These are phyloP conservation scores for Stagonosporopsis cucurbitacearum DNA, from an alignment of 2,329 filamentous ascomycete species.

Conservation along the genomic window DNA sequence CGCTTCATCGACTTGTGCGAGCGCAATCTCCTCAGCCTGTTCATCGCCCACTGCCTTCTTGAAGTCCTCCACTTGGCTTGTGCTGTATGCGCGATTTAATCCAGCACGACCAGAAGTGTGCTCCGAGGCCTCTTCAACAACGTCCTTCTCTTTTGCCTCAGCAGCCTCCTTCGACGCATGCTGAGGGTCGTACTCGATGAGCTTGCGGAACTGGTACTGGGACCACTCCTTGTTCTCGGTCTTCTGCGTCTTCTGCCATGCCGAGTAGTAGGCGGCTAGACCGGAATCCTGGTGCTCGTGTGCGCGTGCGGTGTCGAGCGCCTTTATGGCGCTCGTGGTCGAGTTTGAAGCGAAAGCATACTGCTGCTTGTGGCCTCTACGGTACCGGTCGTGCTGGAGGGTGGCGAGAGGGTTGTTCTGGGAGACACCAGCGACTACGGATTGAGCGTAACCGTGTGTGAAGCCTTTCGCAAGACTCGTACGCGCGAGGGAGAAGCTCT, in stretches of 20 bases:
- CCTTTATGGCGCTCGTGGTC: slow-evolving; percentile 48
- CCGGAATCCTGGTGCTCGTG: slow-evolving; percentile 57
- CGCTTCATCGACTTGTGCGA: slow-evolving; percentile 85
- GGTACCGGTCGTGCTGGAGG: slow-evolving; percentile 56
- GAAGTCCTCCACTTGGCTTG: slow-evolving; percentile 66
- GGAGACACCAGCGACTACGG: slow-evolving; percentile 86
- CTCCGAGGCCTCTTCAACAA: slow-evolving; percentile 41
- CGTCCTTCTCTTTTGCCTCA: slow-evolving; percentile 46
- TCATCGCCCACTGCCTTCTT: slow-evolving; percentile 60
- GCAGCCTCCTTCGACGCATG: slow-evolving; percentile 47
- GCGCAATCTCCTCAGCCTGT: slow-evolving; percentile 59
- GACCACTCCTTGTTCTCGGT: slow-evolving; percentile 83
- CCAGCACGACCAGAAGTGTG: slow-evolving; percentile 37
- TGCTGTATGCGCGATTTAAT: slow-evolving; percentile 59
- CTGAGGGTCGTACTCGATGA: slow-evolving; percentile 82
- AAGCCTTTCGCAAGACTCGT: slow-evolving; percentile 97
- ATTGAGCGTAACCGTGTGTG: slow-evolving; percentile 97
- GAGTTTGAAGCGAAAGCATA: slow-evolving; percentile 70
- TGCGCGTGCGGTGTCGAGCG: slow-evolving; percentile 30
- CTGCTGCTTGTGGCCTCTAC: slow-evolving; percentile 67
- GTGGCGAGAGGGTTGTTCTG: slow-evolving; percentile 63
- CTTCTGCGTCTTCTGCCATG: slow-evolving; percentile 79
- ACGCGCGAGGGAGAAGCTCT: slow-evolving; percentile 86
- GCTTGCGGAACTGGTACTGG: slow-evolving; percentile 86
- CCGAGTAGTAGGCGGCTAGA: slow-evolving; percentile 89